Base-by-base conservation (phyloP, 2,329 filamentous ascomycete genomes). In the Fusarium scirpi region DNA sequence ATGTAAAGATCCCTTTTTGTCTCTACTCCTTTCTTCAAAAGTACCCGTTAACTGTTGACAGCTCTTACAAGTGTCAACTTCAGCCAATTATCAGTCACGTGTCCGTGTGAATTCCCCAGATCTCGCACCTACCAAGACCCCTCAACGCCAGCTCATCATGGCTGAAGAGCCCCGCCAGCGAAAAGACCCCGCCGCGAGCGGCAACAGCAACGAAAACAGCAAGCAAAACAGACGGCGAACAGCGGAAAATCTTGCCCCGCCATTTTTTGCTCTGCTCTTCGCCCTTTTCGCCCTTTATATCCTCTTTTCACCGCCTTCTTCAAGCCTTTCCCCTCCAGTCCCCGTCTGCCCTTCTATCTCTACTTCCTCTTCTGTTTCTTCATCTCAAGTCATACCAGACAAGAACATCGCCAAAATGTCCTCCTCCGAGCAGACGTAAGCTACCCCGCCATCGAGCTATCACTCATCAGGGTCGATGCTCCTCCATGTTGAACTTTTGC, bases 351-450 rank as follows among this genome's bases (percentile, higher is more conserved):
- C 75, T 67, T 69, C 73, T 75, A 62, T 64, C 53, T 69, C 51
- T 64, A 22, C 49, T 32, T 59, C 70, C 56, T 61, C 69, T 58
- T 74, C 73, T 69, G 75, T 75, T 72, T 65, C 78, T 78, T 64
- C 73, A 64, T 66, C 71, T 65, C 67, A 70, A 74, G 60, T 75
- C 67, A 70, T 73, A 62, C 59, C 74, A 71, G 71, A 78, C 61
- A 65, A 67, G 46, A 67, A 73, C 67, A 73, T 77, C 74, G 78
- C 72, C 85, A 90, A 81, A 80, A 92, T 92, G 90, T 88, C 92
- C 86, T 86, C 83, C 78, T 77, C 83, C 84, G 94, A 97, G 87
- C 92, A 95, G 88, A 97, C 94, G 94, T 97, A 85, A 84, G 92
- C 56, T 78, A 78, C 79, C 79, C 78, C 79, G 71, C 79, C 77